These are phyloP conservation scores for Boletus tylopilopsis DNA, from an alignment of 768 basidiomycete genomes.

Conservation along the genomic window DNA sequence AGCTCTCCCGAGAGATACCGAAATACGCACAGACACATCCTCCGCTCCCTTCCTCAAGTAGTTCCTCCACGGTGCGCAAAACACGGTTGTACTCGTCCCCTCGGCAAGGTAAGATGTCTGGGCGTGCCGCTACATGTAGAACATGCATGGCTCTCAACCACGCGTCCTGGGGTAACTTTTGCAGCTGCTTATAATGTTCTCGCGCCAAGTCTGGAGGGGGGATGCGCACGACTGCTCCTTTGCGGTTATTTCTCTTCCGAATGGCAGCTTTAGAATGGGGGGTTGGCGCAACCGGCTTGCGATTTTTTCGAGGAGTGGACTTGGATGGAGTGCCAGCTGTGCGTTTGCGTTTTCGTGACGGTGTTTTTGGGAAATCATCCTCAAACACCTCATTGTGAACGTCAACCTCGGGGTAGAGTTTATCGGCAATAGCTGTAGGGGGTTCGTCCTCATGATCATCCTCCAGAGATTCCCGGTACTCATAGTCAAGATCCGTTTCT, in stretches of 20 bases:
- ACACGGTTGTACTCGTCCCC: constrained; percentile 81
- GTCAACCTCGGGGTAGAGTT: constrained; percentile 27
- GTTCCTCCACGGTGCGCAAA: constrained; percentile 70
- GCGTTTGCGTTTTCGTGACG: constrained; percentile 51
- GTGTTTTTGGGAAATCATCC: constrained; percentile 44
- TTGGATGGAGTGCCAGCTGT: constrained; percentile 26
- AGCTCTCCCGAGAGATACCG: background rate
- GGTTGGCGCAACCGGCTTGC: constrained; percentile 57
- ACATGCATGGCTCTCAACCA: constrained; percentile 89
- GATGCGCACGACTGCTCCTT: constrained; percentile 31
- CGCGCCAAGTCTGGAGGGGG: constrained; percentile 33
- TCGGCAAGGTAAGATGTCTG: constrained; percentile 85
- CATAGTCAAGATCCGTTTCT: constrained; percentile 21
- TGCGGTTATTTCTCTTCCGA: constrained; percentile 37
- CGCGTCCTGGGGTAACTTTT: constrained; percentile 64
- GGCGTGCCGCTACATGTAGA: constrained; percentile 89
- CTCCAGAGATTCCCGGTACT: constrained; percentile 17
- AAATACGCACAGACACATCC: constrained; percentile 83
- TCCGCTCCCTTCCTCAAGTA: constrained; percentile 89
- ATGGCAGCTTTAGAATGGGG: constrained; percentile 74
- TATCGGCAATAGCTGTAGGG: constrained; percentile 10
- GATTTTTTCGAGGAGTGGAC: constrained; percentile 34
- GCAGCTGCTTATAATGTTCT: constrained; percentile 38
- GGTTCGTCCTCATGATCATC: constrained; percentile 22
- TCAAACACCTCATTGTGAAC: constrained; percentile 23